These are phyloP conservation scores for Croton setiger DNA, from an alignment of 441 rosid species.

Conservation along the genomic window DNA sequence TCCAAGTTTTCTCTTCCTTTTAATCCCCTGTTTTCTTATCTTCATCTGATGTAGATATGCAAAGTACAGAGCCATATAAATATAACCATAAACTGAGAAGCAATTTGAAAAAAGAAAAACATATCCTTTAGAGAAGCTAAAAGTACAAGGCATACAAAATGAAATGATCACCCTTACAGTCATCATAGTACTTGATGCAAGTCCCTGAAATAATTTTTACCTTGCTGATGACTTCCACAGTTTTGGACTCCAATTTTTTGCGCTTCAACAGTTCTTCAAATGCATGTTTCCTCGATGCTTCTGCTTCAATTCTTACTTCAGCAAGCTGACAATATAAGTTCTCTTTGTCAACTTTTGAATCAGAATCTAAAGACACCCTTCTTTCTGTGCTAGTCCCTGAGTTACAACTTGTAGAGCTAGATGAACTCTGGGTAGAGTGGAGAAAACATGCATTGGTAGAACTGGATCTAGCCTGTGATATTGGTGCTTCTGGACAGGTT, in stretches of 20 bases:
- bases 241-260: constrained; percentile 40
- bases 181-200: background rate
- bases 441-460: constrained; percentile 22
- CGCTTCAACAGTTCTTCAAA: constrained; percentile 31
- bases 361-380: constrained; percentile 34
- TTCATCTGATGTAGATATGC: background rate
- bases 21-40: background rate
- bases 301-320: constrained; percentile 34
- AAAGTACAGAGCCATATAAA: background rate
- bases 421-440: constrained; percentile 19
- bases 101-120: background rate
- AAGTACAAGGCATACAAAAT: background rate
- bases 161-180: background rate
- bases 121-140: background rate
- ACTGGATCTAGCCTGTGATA: constrained; percentile 16
- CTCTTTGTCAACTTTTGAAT: constrained; percentile 34
- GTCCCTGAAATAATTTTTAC: constrained; percentile 27
- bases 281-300: constrained; percentile 31
- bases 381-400: constrained; percentile 28
- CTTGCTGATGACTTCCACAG: constrained; percentile 47
- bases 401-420: constrained; percentile 27
- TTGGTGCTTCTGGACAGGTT: constrained; percentile 17
- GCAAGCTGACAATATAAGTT: constrained; percentile 25
- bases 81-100: background rate
- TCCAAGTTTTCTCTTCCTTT: background rate